Percentiles rank a stretch among this genome's conserved stretches.
Conservation (phyloP, 2,329 filamentous ascomycete genomes). For the Cytospora leucostoma region DNA sequence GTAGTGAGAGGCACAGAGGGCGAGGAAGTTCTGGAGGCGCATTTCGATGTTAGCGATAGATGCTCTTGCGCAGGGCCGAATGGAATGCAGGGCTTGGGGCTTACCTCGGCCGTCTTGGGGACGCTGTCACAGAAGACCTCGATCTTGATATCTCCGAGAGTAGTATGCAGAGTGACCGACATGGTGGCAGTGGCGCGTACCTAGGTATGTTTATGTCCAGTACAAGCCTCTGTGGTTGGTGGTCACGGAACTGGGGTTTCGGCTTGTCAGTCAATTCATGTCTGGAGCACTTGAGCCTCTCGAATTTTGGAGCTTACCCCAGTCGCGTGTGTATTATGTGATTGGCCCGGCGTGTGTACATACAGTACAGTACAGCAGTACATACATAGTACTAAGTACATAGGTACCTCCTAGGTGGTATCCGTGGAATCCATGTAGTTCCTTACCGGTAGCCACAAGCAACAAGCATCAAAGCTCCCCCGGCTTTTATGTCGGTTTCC, state of each 20-base stretch:
- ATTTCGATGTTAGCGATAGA: slow-evolving; percentile 14
- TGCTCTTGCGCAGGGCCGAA: background rate
- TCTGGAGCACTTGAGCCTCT: background rate
- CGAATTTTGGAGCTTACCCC: slow-evolving; percentile 7
- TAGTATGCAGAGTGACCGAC: slow-evolving; percentile 81
- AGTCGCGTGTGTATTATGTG: slow-evolving; percentile 18
- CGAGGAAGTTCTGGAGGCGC: slow-evolving; percentile 74
- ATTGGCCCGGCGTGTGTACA: slow-evolving; percentile 3
- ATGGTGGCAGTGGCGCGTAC: slow-evolving; percentile 40
- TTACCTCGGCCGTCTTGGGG: slow-evolving; percentile 84
- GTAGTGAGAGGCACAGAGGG: slow-evolving; percentile 77
- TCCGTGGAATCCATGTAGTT: background rate
- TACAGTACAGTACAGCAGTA: too few species aligned
- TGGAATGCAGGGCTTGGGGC: slow-evolving; percentile 28
- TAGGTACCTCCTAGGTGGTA: background rate
- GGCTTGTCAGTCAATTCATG: too few species aligned
- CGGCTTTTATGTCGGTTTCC: too few species aligned
- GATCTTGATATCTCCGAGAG: slow-evolving; percentile 86
- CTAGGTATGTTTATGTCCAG: background rate
- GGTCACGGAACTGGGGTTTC: background rate
- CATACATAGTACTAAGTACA: too few species aligned
- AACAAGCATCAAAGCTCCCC: too few species aligned
- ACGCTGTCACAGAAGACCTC: slow-evolving; percentile 96
- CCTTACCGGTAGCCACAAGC: too few species aligned
- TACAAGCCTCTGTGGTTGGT: background rate